Percentiles rank a stretch among this genome's conserved stretches.
These are phyloP conservation scores for Penicillium sp. DNA, from an alignment of 2,329 filamentous ascomycete species.

Conservation along the genomic window DNA sequence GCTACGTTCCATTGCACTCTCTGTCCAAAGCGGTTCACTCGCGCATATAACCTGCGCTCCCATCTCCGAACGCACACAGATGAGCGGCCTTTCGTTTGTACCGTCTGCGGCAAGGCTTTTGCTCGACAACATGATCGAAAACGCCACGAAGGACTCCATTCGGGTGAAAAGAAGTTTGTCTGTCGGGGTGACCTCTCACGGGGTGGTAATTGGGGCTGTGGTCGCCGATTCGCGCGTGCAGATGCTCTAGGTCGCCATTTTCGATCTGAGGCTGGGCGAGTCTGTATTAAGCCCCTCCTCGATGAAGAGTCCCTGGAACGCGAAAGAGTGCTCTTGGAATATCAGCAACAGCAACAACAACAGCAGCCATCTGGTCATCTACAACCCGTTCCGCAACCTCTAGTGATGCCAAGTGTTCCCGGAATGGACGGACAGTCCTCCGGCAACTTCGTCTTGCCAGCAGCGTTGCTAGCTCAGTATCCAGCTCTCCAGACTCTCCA, in stretches of 20 bases:
- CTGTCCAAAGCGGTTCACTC: conserved; percentile 93
- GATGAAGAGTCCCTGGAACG: conserved; percentile 89
- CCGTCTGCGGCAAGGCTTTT: conserved; percentile 94
- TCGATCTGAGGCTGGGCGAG: conserved; percentile 87
- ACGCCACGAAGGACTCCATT: conserved; percentile 92
- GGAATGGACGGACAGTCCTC: conserved; percentile 56
- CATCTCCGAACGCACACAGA: conserved; percentile 96
- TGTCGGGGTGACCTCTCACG: conserved; percentile 88
- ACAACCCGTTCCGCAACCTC: conserved; percentile 56
- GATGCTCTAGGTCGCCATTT: conserved; percentile 95
- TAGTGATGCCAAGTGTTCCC: conserved; percentile 64
- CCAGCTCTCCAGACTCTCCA: conserved; percentile 88
- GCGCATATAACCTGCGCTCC: conserved; percentile 93
- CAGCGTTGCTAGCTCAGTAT: conserved; percentile 85
- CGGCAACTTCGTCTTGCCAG: conserved; percentile 72
- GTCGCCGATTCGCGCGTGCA: conserved; percentile 86
- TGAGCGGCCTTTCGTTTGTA: conserved; percentile 95
- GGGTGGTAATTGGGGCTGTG: conserved; percentile 86
- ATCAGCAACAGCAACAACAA: conserved; percentile 58
- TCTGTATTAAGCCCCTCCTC: conserved; percentile 95
- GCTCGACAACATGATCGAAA: conserved; percentile 96
- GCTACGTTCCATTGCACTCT: conserved; percentile 93
- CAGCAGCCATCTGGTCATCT: conserved; percentile 62
- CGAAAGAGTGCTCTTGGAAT: conserved; percentile 72
- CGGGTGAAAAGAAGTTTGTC: conserved; percentile 97